Conservation (phyloP, 441 rosid species). For the Cnidoscolus chayamansa region DNA sequence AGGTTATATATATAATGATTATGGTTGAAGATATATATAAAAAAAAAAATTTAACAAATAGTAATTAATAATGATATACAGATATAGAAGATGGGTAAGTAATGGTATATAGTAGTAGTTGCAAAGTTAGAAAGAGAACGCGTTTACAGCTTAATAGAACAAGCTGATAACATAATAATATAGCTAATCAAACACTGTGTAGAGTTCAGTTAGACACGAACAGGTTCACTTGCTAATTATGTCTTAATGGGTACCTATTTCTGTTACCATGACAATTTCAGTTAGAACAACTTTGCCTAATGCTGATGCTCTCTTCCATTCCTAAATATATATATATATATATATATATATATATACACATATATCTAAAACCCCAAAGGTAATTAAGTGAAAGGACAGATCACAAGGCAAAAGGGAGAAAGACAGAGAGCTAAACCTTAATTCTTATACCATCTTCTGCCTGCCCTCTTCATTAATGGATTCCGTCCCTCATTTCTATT, state of each 20-base stretch:
- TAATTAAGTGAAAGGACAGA: constrained; percentile 19
- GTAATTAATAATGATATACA: too few species aligned
- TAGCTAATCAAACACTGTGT: too few species aligned
- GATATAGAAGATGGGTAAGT: too few species aligned
- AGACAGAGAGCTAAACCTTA: not conserved
- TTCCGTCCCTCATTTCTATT: constrained; percentile 46
- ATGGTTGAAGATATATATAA: too few species aligned
- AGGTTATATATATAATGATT: too few species aligned
- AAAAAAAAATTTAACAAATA: too few species aligned
- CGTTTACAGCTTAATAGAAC: too few species aligned
- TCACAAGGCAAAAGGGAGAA: not conserved
- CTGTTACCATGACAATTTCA: not conserved
- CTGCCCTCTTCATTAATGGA: constrained; percentile 36
- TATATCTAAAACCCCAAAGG: not conserved
- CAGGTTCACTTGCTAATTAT: constrained; percentile 19
- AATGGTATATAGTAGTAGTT: too few species aligned
- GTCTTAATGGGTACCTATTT: not conserved
- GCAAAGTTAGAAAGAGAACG: too few species aligned
- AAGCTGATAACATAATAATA: too few species aligned
- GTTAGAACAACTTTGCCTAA: constrained; percentile 33
- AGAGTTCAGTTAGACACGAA: too few species aligned
- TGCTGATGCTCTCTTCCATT: constrained; percentile 16
- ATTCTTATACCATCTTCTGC: not conserved
- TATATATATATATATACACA: too few species aligned
- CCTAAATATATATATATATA: constrained; percentile 9